A percentile compares a stretch with the other conserved stretches of the same genome.
phyloP scores from a whole-genome alignment of 2,329 filamentous ascomycete species.

The Pyrenochaeta sp. region DNA sequence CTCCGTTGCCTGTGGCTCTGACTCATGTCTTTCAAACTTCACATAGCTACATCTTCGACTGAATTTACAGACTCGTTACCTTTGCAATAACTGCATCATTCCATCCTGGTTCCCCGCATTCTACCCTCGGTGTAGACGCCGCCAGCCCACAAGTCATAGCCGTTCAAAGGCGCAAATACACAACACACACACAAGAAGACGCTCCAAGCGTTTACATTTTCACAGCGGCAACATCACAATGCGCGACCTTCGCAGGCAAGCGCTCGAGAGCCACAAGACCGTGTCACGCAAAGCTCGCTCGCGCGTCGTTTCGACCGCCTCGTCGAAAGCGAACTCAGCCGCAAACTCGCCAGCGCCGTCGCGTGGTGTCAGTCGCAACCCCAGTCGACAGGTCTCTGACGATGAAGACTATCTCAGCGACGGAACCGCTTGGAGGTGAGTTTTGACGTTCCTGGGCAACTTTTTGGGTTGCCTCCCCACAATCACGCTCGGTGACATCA shows the following conservation, averaged over 20 bases:
- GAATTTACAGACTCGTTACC: slow-evolving; percentile 42
- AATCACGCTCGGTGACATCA: slow-evolving; percentile 37
- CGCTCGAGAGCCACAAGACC: slow-evolving; percentile 76
- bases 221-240: slow-evolving; percentile 49
- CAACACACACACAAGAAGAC: neutral
- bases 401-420: slow-evolving; percentile 71
- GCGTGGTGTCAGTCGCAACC: slow-evolving; percentile 54
- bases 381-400: slow-evolving; percentile 70
- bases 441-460: slow-evolving; percentile 11
- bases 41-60: slow-evolving; percentile 32
- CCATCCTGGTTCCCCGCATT: slow-evolving; percentile 33
- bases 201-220: slow-evolving; percentile 20
- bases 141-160: slow-evolving; percentile 18
- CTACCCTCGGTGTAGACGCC: slow-evolving; percentile 21
- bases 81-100: slow-evolving; percentile 40
- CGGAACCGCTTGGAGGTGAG: slow-evolving; percentile 66
- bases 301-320: slow-evolving; percentile 63
- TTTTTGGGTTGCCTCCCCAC: slow-evolving; percentile 19
- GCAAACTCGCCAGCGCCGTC: slow-evolving; percentile 67
- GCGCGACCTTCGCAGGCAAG: slow-evolving; percentile 72
- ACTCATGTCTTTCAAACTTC: slow-evolving; percentile 48
- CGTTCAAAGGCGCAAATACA: slow-evolving; percentile 8
- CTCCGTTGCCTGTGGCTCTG: slow-evolving; percentile 28
- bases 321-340: slow-evolving; percentile 67
- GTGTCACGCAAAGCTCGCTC: slow-evolving; percentile 73